Conservation (phyloP, 116 monocot genomes). For the Trichopus zeylanicus region DNA sequence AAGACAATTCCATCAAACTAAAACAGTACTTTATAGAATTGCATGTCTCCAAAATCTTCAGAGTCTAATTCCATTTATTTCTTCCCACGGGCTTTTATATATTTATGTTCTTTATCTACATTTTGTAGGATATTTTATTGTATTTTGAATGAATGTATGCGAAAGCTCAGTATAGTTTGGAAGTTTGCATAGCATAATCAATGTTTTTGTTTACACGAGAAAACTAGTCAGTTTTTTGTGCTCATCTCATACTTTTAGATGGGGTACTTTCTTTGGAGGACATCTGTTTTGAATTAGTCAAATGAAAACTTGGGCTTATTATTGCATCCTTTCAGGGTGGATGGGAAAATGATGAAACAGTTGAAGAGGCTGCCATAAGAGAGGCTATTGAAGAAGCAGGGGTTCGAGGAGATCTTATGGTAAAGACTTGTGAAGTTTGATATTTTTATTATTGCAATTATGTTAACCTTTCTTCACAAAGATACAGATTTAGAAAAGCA, state of each 20-base stretch:
- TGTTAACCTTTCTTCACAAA: not conserved
- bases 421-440: constrained; percentile 10
- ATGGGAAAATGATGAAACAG: constrained; percentile 99
- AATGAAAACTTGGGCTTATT: not conserved
- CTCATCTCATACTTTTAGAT: not conserved
- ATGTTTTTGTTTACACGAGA: too few species aligned
- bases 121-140: too few species aligned
- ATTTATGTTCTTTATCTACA: too few species aligned
- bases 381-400: constrained; percentile 98
- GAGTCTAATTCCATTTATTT: too few species aligned
- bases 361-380: constrained; percentile 74
- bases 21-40: too few species aligned
- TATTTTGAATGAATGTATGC: too few species aligned
- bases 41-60: too few species aligned
- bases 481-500: not conserved
- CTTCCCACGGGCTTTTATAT: too few species aligned
- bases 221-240: not conserved
- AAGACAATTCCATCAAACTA: too few species aligned
- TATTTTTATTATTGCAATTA: not conserved
- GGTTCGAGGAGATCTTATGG: constrained; percentile 78
- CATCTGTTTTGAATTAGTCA: too few species aligned
- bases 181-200: too few species aligned
- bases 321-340: constrained; percentile 42
- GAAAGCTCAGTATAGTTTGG: too few species aligned
- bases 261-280: not conserved